phyloP scores from a whole-genome alignment of 352 stramenopile genomes.

The Phytopythium litorale region DNA sequence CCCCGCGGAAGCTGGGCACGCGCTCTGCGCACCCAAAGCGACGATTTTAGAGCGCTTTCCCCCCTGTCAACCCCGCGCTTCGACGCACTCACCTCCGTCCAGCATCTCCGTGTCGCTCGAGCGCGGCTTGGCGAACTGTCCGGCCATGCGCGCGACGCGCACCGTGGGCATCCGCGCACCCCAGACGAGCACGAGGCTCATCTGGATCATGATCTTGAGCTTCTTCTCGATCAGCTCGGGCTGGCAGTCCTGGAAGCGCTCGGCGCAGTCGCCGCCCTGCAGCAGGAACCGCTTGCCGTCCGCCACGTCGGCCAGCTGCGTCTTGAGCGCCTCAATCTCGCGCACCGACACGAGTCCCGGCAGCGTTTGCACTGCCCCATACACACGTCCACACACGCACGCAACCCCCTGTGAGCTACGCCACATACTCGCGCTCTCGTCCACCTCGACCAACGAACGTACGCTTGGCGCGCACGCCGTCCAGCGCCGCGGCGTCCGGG shows the following conservation, averaged over 20 bases:
- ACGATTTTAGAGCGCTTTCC: neutral
- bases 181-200: conserved; percentile 97
- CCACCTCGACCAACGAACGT: conserved; percentile 1
- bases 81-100: conserved; percentile 59
- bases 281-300: conserved; percentile 97
- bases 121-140: conserved; percentile 98
- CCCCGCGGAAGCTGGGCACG: conserved; percentile 95
- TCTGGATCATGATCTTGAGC: conserved; percentile 95
- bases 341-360: conserved; percentile 95
- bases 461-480: conserved; percentile 66
- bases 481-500: conserved; percentile 64
- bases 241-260: conserved; percentile 94
- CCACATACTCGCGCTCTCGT: neutral
- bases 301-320: conserved; percentile 91
- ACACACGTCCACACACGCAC: neutral
- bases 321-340: conserved; percentile 91
- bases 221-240: conserved; percentile 88
- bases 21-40: conserved; percentile 43
- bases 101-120: conserved; percentile 93
- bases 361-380: conserved; percentile 57
- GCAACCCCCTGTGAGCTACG: conserved; percentile 6
- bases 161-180: conserved; percentile 96
- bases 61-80: neutral
- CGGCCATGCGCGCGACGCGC: conserved; percentile 96
- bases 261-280: conserved; percentile 98